A percentile compares a stretch with the other conserved stretches of the same genome.
Evolutionary conservation across 208 protist genomes (phyloP).

Genomic region (Endotrypanum monterogeii): DNA sequence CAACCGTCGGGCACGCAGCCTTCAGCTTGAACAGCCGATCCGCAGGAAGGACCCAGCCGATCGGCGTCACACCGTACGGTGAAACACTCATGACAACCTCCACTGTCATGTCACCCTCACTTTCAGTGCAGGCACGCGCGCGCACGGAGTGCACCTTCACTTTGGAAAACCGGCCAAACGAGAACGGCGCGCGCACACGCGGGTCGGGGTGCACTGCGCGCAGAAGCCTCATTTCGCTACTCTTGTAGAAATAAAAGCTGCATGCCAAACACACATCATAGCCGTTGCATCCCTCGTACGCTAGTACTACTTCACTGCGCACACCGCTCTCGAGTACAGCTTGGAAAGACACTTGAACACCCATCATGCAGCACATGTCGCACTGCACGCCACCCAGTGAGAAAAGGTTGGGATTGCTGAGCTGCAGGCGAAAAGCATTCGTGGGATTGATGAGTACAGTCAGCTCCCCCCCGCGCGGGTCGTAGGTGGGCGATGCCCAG

Average conservation of each 20-base stretch:
- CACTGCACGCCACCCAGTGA: conserved; percentile 15
- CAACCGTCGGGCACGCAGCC: conserved; percentile 1
- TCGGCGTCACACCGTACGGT: conserved; percentile 32
- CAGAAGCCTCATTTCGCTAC: conserved; percentile 28
- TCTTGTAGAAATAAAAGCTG: conserved; percentile 42
- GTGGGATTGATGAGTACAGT: conserved; percentile 26
- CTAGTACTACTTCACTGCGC: conserved; percentile 20
- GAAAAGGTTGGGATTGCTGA: conserved; percentile 26
- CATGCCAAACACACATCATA: conserved; percentile 56
- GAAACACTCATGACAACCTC: conserved; percentile 29
- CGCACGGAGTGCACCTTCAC: conserved; percentile 23
- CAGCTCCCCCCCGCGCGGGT: conserved; percentile 22
- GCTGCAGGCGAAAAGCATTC: conserved; percentile 30
- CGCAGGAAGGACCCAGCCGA: conserved; percentile 35
- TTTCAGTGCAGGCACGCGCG: conserved; percentile 5
- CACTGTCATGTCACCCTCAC: conserved; percentile 6
- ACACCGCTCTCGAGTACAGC: conserved; percentile 33
- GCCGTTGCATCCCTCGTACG: conserved; percentile 20
- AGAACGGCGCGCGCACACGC: conserved; percentile 24
- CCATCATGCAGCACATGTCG: conserved; percentile 29
- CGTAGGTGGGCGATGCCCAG: conserved; percentile 29
- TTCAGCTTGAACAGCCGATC: conserved; percentile 23
- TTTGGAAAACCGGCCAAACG: conserved; percentile 19
- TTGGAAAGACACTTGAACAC: conserved; percentile 23
- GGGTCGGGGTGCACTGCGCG: conserved; percentile 29